Base-by-base conservation (phyloP, 371 early-diverging fungal species). In the Mucor plumbeus region DNA sequence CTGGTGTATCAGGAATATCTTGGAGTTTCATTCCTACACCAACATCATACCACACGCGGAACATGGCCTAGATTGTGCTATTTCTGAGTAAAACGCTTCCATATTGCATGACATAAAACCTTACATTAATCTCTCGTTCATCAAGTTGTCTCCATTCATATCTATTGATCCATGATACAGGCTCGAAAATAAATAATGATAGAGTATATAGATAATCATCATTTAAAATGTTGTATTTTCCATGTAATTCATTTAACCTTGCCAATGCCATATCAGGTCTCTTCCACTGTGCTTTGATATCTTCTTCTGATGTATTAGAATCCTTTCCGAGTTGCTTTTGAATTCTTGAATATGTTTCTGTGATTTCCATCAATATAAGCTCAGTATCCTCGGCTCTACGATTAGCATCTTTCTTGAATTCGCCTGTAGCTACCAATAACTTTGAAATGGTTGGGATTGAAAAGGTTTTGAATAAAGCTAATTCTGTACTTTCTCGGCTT, bases 161-260 rank as follows among this genome's bases (percentile, higher is more conserved):
- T 17, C 57, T 41, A 19, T 79, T 69, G 38, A 86, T 67, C 73
- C 77, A 83, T 7, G 44, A 15, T 3, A 70, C 53, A 4, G 84
- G 81, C 35, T 83, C 79, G 4, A 48, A 10, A 8, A 82, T 70
- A 58, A 86, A 85, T 11, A 80, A 54, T 0, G 73, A 55, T 6
- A 85, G 69, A 0, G 77, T 80, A 47, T 82, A 85, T 0, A 81
- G 44, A 35, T 65, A 84, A 21, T 86, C 86, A 0, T 71, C 79
- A 13, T 83, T 77, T 14, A 26, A 26, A 62, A 86, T 86, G n/a
- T 64, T 63, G 65, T 85, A 85, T 44, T 73, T 71, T 4, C 72
- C 71, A 48, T 86, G 86, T 11, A 86, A 57, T 44, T 79, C 73
- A 58, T 86, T 86, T 31, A 86, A 21, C 3, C 84, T 75, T 13